Percentiles rank a stretch among this genome's conserved stretches.
These are phyloP conservation scores for Samsoniella hepiali DNA, from an alignment of 2,329 filamentous ascomycete species.

Conservation along the genomic window DNA sequence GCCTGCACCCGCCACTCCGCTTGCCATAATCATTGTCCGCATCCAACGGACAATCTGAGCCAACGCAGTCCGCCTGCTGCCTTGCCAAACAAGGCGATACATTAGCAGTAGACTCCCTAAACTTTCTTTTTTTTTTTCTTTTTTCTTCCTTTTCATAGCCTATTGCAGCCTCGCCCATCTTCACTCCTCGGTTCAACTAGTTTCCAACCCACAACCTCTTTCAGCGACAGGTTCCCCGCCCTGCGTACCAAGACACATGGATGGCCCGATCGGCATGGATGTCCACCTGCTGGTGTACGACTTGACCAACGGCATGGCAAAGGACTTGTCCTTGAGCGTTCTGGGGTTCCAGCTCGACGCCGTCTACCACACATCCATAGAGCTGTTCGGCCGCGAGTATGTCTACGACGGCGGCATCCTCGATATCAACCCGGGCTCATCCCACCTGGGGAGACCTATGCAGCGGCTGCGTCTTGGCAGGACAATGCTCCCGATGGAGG, in stretches of 20 bases:
- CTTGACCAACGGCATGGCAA: slow-evolving; percentile 61
- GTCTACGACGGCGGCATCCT: slow-evolving; percentile 87
- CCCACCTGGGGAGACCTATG: slow-evolving; percentile 83
- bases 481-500: slow-evolving; percentile 74
- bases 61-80: slow-evolving; percentile 15
- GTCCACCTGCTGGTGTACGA: slow-evolving; percentile 78
- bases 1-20: slow-evolving; percentile 10
- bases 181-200: background rate
- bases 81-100: background rate
- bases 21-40: background rate
- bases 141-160: background rate
- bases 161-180: background rate
- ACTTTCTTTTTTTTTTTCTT: no score
- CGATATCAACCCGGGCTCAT: slow-evolving; percentile 73
- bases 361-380: slow-evolving; percentile 90
- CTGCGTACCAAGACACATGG: background rate
- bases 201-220: background rate
- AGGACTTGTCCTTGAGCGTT: slow-evolving; percentile 51
- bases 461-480: slow-evolving; percentile 70
- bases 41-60: background rate
- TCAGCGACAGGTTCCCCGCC: background rate
- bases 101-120: background rate
- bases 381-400: slow-evolving; percentile 82
- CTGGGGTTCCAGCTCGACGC: slow-evolving; percentile 72
- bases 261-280: slow-evolving; percentile 54